Evolutionary conservation across 768 basidiomycete species (phyloP).

Genomic region (Collybia nuda): DNA sequence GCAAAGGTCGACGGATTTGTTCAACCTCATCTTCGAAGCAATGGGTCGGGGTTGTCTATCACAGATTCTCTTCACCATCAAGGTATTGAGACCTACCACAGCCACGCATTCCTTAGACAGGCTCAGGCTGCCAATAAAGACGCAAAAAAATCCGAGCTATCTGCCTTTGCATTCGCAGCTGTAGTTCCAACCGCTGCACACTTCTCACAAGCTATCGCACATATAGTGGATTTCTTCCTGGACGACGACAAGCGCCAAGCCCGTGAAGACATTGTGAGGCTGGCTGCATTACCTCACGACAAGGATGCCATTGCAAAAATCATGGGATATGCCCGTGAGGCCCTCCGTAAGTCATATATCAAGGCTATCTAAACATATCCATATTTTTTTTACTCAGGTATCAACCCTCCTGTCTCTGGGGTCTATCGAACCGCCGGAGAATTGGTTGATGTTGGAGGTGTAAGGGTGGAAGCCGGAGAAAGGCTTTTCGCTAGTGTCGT

Average conservation of each 20-base stretch:
- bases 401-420: conserved; percentile 37
- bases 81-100: conserved; percentile 18
- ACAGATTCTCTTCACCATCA: conserved; percentile 13
- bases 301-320: conserved; percentile 25
- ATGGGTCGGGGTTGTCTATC: not conserved
- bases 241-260: conserved; percentile 31
- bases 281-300: conserved; percentile 25
- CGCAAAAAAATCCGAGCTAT: conserved; percentile 33
- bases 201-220: conserved; percentile 55
- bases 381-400: conserved; percentile 17
- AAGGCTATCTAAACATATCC: not conserved
- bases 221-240: conserved; percentile 63
- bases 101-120: conserved; percentile 29
- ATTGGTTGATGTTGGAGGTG: conserved; percentile 22
- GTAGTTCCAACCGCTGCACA: conserved; percentile 53
- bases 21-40: conserved; percentile 26
- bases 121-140: conserved; percentile 20
- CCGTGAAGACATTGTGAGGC: conserved; percentile 37
- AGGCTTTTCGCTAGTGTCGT: conserved; percentile 34
- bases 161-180: conserved; percentile 51
- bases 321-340: conserved; percentile 45
- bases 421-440: conserved; percentile 36
- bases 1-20: conserved; percentile 26
- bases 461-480: conserved; percentile 26
- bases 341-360: conserved; percentile 35